Conservation (phyloP, 192 early-diverging fungal genomes). For the Globomyces pollinis-pini region DNA sequence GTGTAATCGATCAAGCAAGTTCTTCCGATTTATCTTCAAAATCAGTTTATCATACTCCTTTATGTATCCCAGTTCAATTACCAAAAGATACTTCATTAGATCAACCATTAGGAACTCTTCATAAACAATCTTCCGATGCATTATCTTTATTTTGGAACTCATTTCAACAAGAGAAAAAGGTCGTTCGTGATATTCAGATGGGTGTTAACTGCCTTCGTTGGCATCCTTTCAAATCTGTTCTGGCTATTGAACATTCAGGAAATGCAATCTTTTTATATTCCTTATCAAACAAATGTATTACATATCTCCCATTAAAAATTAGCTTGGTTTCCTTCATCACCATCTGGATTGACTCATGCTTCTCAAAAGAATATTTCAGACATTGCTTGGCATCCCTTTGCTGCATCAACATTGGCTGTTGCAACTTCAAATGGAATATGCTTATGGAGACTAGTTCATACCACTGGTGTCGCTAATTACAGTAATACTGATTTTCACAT, state of each 20-base stretch:
- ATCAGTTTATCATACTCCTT: too few species aligned
- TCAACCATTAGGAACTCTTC: too few species aligned
- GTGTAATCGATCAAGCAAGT: too few species aligned
- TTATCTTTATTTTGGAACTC: too few species aligned
- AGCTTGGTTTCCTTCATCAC: not conserved
- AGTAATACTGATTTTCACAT: too few species aligned
- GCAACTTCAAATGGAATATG: not conserved
- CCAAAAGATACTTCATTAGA: too few species aligned
- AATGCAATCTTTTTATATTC: constrained; percentile 3
- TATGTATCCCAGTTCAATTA: too few species aligned
- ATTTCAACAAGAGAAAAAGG: too few species aligned
- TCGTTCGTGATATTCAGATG: not conserved
- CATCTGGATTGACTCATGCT: not conserved
- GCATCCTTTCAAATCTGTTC: not conserved
- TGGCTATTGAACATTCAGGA: not conserved
- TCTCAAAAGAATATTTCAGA: not conserved
- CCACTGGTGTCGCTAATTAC: not conserved
- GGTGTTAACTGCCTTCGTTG: not conserved
- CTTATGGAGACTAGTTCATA: not conserved
- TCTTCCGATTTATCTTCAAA: too few species aligned
- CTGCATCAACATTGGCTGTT: not conserved
- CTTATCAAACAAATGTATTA: not conserved
- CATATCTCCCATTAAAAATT: not conserved
- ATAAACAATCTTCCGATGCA: too few species aligned
- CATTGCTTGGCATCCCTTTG: not conserved